These are phyloP conservation scores for Monosporascus sp. DNA, from an alignment of 2,329 filamentous ascomycete genomes.

Conservation along the genomic window DNA sequence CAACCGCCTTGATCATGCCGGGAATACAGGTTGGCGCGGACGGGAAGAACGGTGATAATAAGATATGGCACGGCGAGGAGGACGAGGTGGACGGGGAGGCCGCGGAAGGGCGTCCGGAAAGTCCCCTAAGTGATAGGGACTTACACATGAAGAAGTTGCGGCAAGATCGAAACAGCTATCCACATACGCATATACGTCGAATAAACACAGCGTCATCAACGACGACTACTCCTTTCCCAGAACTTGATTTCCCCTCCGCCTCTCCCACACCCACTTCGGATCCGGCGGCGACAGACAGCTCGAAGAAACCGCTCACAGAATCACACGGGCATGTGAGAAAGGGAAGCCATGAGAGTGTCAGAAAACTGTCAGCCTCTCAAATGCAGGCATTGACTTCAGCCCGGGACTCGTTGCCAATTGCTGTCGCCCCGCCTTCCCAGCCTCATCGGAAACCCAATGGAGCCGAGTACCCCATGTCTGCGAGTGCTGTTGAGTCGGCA, in stretches of 20 bases:
- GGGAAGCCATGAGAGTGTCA: conserved; percentile 38
- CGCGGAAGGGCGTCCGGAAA: not conserved
- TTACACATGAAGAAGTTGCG: not conserved
- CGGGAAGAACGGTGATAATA: not conserved
- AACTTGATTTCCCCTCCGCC: not conserved
- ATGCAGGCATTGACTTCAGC: conserved; percentile 53
- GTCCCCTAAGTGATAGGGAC: not conserved
- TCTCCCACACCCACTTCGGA: not conserved
- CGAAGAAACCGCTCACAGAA: conserved; percentile 13
- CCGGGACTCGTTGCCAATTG: conserved; percentile 54
- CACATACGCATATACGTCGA: not conserved
- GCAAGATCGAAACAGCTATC: not conserved
- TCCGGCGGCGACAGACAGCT: not conserved
- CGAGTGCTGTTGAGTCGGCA: conserved; percentile 28
- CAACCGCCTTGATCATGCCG: not conserved
- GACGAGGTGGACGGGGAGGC: not conserved
- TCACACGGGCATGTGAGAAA: conserved; percentile 17
- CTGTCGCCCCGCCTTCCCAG: conserved; percentile 30
- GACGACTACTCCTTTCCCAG: not conserved
- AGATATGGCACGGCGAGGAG: not conserved
- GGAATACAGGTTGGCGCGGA: not conserved
- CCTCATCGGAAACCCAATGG: conserved; percentile 25
- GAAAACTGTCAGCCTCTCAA: conserved; percentile 52
- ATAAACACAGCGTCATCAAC: not conserved
- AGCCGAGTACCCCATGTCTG: conserved; percentile 32